These are phyloP conservation scores for Monosporascus sp. DNA, from an alignment of 2,329 filamentous ascomycete genomes.

Conservation along the genomic window DNA sequence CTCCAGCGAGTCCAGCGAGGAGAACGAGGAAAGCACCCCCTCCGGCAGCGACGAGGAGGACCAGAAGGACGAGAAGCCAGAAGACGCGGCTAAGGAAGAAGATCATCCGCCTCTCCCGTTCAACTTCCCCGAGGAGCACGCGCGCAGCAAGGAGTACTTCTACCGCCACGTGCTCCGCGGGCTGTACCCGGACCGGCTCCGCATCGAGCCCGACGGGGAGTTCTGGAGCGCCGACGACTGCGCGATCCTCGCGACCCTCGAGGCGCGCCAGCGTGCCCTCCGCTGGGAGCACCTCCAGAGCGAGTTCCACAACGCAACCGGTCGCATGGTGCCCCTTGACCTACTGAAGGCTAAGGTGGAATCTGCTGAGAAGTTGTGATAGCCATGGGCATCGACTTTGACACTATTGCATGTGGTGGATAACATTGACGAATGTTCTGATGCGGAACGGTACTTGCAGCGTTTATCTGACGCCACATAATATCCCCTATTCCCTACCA, in stretches of 20 bases:
- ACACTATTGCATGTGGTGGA: too few species aligned
- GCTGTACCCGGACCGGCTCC: slow-evolving; percentile 13
- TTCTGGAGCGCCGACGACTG: slow-evolving; percentile 20
- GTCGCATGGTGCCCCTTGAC: slow-evolving; percentile 14
- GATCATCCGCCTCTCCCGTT: neutral
- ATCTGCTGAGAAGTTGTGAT: neutral
- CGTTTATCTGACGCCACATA: too few species aligned
- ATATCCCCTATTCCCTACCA: too few species aligned
- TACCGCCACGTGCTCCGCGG: slow-evolving; percentile 8
- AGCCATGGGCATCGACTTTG: too few species aligned
- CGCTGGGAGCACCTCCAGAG: slow-evolving; percentile 19
- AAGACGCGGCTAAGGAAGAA: neutral
- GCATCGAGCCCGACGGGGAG: slow-evolving; percentile 10
- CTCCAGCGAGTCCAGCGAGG: neutral
- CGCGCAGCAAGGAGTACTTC: slow-evolving; percentile 8
- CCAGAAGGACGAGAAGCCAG: neutral
- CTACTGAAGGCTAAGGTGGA: slow-evolving; percentile 22
- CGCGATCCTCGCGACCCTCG: slow-evolving; percentile 15
- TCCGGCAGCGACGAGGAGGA: neutral
- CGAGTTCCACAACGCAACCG: slow-evolving; percentile 24
- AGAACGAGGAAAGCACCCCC: neutral
- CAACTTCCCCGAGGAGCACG: slow-evolving; percentile 2
- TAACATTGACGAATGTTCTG: too few species aligned
- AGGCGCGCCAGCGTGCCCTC: slow-evolving; percentile 20
- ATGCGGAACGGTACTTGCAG: too few species aligned